Evolutionary conservation across 2,329 filamentous ascomycete species (phyloP).

Genomic region (Xylaria sp.): DNA sequence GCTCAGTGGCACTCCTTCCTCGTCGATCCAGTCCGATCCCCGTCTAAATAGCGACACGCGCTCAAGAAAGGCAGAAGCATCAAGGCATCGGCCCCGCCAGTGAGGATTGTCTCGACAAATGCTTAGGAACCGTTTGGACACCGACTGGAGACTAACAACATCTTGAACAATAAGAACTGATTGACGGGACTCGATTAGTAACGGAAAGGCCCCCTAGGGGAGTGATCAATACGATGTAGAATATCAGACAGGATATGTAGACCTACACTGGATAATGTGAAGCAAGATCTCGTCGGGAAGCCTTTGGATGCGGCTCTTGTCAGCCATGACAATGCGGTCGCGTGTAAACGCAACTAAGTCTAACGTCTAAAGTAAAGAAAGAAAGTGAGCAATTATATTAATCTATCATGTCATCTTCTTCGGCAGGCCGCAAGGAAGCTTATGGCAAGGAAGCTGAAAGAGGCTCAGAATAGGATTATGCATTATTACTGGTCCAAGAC

Average conservation of each 20-base stretch:
- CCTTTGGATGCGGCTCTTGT: conserved; percentile 55
- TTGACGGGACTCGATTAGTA: conserved; percentile 9
- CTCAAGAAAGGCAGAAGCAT: conserved; percentile 73
- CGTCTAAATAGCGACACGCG: conserved; percentile 63
- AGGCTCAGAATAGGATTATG: conserved; percentile 16
- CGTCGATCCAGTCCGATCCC: conserved; percentile 53
- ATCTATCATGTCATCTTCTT: conserved; percentile 18
- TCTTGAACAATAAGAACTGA: conserved; percentile 67
- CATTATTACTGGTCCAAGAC: conserved; percentile 10
- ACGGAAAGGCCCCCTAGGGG: background rate
- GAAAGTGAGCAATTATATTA: background rate
- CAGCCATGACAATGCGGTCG: conserved; percentile 38
- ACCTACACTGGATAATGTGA: conserved; percentile 71
- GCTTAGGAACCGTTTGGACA: conserved; percentile 72
- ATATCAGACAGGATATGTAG: conserved; percentile 20
- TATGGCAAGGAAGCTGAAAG: conserved; percentile 1
- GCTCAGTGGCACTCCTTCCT: conserved; percentile 42
- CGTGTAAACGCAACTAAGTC: background rate
- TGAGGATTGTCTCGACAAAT: conserved; percentile 79
- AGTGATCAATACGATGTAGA: conserved; percentile 14
- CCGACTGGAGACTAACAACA: conserved; percentile 74
- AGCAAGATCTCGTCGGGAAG: conserved; percentile 73
- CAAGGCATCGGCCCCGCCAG: conserved; percentile 82
- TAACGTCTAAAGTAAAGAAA: background rate
- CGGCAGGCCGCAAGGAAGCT: background rate